These are phyloP conservation scores for Cucurbita moschata DNA, from an alignment of 306 rosid species.

Conservation along the genomic window DNA sequence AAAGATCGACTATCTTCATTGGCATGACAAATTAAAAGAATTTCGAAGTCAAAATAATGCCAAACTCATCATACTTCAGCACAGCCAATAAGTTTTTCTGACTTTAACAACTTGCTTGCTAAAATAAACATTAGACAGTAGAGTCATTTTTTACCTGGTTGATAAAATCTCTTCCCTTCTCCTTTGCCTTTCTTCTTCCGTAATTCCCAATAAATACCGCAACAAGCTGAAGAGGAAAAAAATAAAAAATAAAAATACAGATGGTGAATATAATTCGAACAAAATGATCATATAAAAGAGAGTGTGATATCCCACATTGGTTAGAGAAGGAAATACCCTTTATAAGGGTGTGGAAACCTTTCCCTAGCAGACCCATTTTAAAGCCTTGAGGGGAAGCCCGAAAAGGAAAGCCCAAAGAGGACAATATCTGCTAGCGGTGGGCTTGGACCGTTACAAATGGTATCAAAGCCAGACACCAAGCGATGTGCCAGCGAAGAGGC, in stretches of 20 bases:
- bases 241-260: background rate
- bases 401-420: too few relatives aligned
- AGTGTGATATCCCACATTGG: background rate
- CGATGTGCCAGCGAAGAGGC: too few relatives aligned
- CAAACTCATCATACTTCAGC: background rate
- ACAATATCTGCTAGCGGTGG: too few relatives aligned
- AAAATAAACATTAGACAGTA: background rate
- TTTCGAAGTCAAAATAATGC: background rate
- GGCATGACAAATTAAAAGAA: background rate
- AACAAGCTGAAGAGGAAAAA: constrained; percentile 18
- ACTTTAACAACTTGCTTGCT: background rate
- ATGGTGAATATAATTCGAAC: background rate
- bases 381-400: too few relatives aligned
- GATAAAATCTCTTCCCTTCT: constrained; percentile 87
- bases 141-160: constrained; percentile 44
- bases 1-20: background rate
- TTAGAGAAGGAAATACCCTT: too few relatives aligned
- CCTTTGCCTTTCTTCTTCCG: constrained; percentile 78
- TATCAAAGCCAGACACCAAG: too few relatives aligned
- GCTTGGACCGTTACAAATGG: too few relatives aligned
- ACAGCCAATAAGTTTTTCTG: background rate
- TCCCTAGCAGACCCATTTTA: too few relatives aligned
- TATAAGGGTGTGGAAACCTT: too few relatives aligned
- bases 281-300: background rate
- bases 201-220: constrained; percentile 71